Percentiles rank a stretch among this genome's conserved stretches.
Conservation (phyloP, 768 basidiomycete genomes). For the Rubroboletus pulcherrimus region DNA sequence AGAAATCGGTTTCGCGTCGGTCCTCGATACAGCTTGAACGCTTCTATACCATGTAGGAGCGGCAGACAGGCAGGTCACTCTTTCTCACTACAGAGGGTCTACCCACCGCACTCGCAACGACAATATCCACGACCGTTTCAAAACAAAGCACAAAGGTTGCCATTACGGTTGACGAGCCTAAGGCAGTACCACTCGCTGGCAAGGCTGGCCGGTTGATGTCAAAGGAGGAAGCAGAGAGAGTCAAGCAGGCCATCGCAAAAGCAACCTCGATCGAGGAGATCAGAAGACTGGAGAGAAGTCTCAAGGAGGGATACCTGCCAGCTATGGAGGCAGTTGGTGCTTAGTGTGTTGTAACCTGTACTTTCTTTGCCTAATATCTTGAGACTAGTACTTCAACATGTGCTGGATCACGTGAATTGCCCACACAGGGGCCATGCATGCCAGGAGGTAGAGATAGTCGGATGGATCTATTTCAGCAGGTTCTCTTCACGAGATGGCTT, state of each 20-base stretch:
- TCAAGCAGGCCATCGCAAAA: conserved; percentile 82
- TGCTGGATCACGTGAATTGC: not conserved
- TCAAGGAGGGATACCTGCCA: conserved; percentile 83
- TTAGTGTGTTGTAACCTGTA: conserved; percentile 41
- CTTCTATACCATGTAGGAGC: conserved; percentile 55
- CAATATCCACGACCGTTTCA: conserved; percentile 70
- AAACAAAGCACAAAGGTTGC: conserved; percentile 57
- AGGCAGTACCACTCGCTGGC: conserved; percentile 46
- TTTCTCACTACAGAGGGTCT: conserved; percentile 81
- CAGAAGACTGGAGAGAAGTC: conserved; percentile 72
- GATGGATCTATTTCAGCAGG: not conserved
- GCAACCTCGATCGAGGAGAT: conserved; percentile 93
- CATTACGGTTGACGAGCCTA: conserved; percentile 78
- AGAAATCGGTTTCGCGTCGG: conserved; percentile 27
- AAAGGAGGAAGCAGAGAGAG: conserved; percentile 84
- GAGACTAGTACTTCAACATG: not conserved
- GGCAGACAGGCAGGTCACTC: conserved; percentile 64
- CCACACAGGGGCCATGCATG: not conserved
- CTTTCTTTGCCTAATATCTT: conserved; percentile 26
- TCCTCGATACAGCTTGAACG: conserved; percentile 27
- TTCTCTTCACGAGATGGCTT: conserved; percentile 28
- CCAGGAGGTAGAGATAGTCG: not conserved
- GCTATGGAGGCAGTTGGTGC: conserved; percentile 75
- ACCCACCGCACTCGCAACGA: conserved; percentile 76
- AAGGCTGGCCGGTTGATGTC: conserved; percentile 88